Evolutionary conservation across 1,284 basidiomycete genomes (phyloP), one percentile per base, ranked within the genome.

Genomic region (Xanthoconium separans): DNA sequence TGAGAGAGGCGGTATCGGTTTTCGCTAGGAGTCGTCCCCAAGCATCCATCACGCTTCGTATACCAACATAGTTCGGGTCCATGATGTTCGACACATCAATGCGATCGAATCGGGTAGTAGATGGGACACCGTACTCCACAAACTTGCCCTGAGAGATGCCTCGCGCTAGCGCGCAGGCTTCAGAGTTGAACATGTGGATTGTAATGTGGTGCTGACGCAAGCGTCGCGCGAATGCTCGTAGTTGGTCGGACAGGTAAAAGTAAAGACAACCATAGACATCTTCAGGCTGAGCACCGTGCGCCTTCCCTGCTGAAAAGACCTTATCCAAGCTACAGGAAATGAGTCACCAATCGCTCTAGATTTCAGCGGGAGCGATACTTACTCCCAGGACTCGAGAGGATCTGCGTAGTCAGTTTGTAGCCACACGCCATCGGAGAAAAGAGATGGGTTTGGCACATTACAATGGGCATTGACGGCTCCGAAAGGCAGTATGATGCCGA

Each of bases 261-360:
- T 77, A 79, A 24, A 80, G 70, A 50, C 77, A 78, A 2, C 77
- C 77, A 46, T 75, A 77, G 34, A 79, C 62, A 58, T 79, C 78
- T 50, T 71, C 75, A 0, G 65, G 54, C 13, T 64, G 65, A 6
- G 69, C 71, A 10, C 75, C 75, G 16, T 73, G 68, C 0, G 59
- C 62, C 52, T 61, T 68, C 39, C 76, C 76, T 0, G 64, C 61
- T 43, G 55, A 34, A 13, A 77, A 56, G 31, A 76, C 63, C 11
- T 47, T n/a, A 24, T 66, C 53, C 33, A 52, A 0, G 31, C 63
- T 59, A 40, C 51, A 6, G 31, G 44, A n/a, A 7, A 34, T 2
- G 8, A 9, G 46, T 63, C 22, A 69, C 4, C 41, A 2, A 8
- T 47, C 46, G 1, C n/a, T 34, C 34, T n/a, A 16, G 11, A 18